Base-by-base conservation (phyloP, 2,329 filamentous ascomycete genomes). In the Fusarium sp. region DNA sequence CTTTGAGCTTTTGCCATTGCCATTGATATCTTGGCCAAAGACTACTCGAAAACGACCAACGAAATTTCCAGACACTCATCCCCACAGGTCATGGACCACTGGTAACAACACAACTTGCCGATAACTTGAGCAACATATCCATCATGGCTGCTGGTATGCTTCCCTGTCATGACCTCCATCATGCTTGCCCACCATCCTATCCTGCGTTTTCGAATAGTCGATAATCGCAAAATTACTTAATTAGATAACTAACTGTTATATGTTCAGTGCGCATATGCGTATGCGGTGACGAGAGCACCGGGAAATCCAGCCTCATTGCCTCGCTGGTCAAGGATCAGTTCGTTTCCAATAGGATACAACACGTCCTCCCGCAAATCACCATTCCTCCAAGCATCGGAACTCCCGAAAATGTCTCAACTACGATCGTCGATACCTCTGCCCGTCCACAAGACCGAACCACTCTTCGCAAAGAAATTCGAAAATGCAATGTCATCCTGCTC, bases 321-420 rank as follows among this genome's bases (percentile, higher is more conserved):
- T 96, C 93, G 62, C 89, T 99, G 38, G 95, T 99, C 79, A 98
- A 98, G 79, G 95, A 97, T 78, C 92, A 95, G 79, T 99, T 98
- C 80, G 92, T 98, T 75, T 93, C 91, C 70, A 93, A 92, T 81
- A 97, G 96, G 83, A 97, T 99, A 76, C 95, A 97, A 79, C 88
- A 94, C 13, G 91, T 98, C 66, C 89, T 99, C 9, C 96, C 96
- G 20, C 93, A 95, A 78, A 96, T 99, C 72, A 97, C 94, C 25
- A 93, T 99, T 36, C 95, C 95, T 40, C 94, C 95, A 20, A 95
- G 90, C 75, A 91, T 97, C 72, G 93, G 93, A 64, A 97, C 94
- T 6, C 94, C 94, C 51, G 94, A 98, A 75, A 97, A 97, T 85
- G 93, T 98, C 77, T 97, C 93, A 53, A 99, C 96, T 11, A 97